Conservation (phyloP, 1,284 basidiomycete genomes). For the Fomitopsis betulina region DNA sequence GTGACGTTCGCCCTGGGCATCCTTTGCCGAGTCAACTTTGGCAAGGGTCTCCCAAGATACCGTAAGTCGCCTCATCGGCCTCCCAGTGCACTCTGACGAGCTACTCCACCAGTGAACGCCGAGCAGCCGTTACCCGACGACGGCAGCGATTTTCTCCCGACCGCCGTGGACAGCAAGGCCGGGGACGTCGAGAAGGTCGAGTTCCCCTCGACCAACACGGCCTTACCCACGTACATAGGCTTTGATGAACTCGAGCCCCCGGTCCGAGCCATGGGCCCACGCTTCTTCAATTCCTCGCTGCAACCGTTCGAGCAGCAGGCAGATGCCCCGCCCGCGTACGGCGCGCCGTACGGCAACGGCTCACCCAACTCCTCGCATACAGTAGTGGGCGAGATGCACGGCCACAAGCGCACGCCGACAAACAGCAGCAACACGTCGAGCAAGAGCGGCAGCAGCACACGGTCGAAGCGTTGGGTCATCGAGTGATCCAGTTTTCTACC, state of each 20-base stretch:
- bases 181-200: slow-evolving; percentile 52
- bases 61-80: slow-evolving; percentile 38
- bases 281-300: slow-evolving; percentile 42
- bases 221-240: slow-evolving; percentile 49
- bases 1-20: slow-evolving; percentile 56
- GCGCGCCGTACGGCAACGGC: slow-evolving; percentile 7
- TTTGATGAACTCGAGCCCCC: slow-evolving; percentile 39
- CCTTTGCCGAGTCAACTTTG: slow-evolving; percentile 68
- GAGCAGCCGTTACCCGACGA: slow-evolving; percentile 47
- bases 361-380: slow-evolving; percentile 11
- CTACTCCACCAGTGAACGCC: slow-evolving; percentile 43
- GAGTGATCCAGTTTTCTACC: slow-evolving; percentile 34
- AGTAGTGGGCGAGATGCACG: not conserved
- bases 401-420: not conserved
- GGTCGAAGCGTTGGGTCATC: slow-evolving; percentile 48
- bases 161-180: slow-evolving; percentile 29
- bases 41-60: slow-evolving; percentile 63
- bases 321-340: slow-evolving; percentile 4
- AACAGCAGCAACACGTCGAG: slow-evolving; percentile 2
- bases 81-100: not conserved
- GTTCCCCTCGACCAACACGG: slow-evolving; percentile 52
- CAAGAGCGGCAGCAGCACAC: slow-evolving; percentile 8
- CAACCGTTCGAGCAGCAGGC: slow-evolving; percentile 35
- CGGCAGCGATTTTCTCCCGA: slow-evolving; percentile 40
- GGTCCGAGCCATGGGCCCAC: slow-evolving; percentile 38